These are phyloP conservation scores for Microbotryum scabiosae DNA, from an alignment of 1,284 basidiomycete species.

Conservation along the genomic window DNA sequence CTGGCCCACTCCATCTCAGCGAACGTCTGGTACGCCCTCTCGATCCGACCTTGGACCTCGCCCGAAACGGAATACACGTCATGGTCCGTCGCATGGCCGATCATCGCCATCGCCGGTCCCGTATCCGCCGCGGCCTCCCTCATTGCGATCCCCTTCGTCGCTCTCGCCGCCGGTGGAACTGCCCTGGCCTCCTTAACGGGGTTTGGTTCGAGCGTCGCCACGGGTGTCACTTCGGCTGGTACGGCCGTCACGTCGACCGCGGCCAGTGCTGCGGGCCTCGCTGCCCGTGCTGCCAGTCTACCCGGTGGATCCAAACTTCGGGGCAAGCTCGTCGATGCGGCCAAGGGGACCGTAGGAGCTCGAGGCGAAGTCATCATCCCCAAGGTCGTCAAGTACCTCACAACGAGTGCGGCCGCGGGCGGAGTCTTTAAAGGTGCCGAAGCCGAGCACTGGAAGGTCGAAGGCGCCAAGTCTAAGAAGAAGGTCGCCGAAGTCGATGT, in stretches of 20 bases:
- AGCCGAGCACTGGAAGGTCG: neutral
- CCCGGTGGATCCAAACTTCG: slow-evolving; percentile 21
- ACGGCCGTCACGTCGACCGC: slow-evolving; percentile 2
- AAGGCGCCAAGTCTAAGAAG: slow-evolving; percentile 4
- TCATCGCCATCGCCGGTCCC: slow-evolving; percentile 24
- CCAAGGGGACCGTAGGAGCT: slow-evolving; percentile 14
- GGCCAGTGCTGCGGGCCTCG: slow-evolving; percentile 8
- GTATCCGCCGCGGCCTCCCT: slow-evolving; percentile 20
- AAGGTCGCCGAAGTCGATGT: slow-evolving; percentile 29
- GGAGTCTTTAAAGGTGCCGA: neutral
- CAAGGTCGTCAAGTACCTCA: slow-evolving; percentile 23
- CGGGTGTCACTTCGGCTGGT: slow-evolving; percentile 3
- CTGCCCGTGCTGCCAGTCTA: slow-evolving; percentile 11
- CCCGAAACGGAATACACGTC: slow-evolving; percentile 14
- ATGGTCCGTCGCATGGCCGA: slow-evolving; percentile 25
- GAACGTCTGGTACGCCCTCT: slow-evolving; percentile 21
- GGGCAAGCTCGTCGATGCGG: slow-evolving; percentile 23
- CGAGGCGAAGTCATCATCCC: slow-evolving; percentile 3
- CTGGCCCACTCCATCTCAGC: neutral
- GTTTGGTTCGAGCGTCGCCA: slow-evolving; percentile 8
- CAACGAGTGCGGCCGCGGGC: neutral
- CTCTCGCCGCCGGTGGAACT: slow-evolving; percentile 19
- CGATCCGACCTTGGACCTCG: slow-evolving; percentile 24
- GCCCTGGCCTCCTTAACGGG: slow-evolving; percentile 24
- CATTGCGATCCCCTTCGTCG: slow-evolving; percentile 25